These are phyloP conservation scores for Setomelanomma holmii DNA, from an alignment of 2,329 filamentous ascomycete genomes.

Conservation along the genomic window DNA sequence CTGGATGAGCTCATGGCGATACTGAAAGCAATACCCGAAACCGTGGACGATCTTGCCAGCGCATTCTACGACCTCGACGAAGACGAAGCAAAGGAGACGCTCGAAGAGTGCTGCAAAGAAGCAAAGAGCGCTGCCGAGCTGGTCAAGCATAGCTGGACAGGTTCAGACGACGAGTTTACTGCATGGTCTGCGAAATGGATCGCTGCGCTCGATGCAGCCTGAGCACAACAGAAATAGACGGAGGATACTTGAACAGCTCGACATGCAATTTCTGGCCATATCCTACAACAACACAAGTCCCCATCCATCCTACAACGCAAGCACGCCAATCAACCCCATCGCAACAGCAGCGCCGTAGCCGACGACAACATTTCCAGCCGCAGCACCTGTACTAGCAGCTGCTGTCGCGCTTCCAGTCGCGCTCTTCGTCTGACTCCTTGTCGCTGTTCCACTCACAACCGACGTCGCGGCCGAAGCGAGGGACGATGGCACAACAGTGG, in stretches of 20 bases:
- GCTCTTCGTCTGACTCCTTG: background rate
- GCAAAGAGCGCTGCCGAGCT: constrained; percentile 65
- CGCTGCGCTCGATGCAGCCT: constrained; percentile 51
- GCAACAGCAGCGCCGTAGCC: constrained; percentile 28
- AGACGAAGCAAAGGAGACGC: constrained; percentile 62
- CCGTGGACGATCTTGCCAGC: constrained; percentile 73
- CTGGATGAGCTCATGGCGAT: constrained; percentile 64
- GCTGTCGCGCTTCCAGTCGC: constrained; percentile 8
- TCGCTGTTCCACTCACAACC: background rate
- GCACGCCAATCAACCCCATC: constrained; percentile 23
- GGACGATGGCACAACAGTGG: constrained; percentile 20
- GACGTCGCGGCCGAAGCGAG: constrained; percentile 6
- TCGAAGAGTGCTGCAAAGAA: constrained; percentile 67
- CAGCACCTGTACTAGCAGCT: constrained; percentile 23
- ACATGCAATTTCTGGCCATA: background rate
- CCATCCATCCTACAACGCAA: constrained; percentile 27
- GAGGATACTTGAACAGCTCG: no score
- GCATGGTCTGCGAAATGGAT: constrained; percentile 72
- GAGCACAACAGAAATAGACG: no score
- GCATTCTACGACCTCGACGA: constrained; percentile 75
- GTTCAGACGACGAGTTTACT: constrained; percentile 76
- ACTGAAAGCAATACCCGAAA: constrained; percentile 68
- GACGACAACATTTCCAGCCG: constrained; percentile 24
- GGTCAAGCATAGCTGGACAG: constrained; percentile 68
- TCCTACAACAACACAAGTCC: background rate